Evolutionary conservation across 192 early-diverging fungal genomes (phyloP).

Genomic region (Phlyctochytrium planicorne): DNA sequence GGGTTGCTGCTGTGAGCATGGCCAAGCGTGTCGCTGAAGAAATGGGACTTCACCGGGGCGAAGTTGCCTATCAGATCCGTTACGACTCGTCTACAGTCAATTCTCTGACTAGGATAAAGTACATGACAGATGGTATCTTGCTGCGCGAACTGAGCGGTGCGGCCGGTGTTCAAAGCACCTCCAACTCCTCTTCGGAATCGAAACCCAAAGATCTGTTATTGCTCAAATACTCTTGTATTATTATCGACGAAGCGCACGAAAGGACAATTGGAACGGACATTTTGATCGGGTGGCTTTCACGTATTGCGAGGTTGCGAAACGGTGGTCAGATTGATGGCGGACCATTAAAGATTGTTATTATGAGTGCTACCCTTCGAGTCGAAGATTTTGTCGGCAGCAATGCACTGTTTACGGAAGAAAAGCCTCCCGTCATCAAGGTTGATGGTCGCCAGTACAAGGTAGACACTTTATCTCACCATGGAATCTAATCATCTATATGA

Average conservation of each 20-base stretch:
- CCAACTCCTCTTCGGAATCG: conserved; percentile 33
- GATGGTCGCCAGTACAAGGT: conserved; percentile 90
- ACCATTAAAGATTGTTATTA: conserved; percentile 93
- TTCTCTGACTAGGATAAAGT: conserved; percentile 84
- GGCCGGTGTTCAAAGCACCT: not conserved
- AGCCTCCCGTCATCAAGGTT: conserved; percentile 87
- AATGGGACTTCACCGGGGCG: conserved; percentile 65
- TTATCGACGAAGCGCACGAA: conserved; percentile 99
- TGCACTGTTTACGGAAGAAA: conserved; percentile 62
- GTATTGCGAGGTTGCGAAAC: conserved; percentile 80
- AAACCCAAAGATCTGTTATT: conserved; percentile 85
- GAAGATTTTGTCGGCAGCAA: conserved; percentile 91
- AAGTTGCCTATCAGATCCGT: conserved; percentile 82
- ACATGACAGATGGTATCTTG: conserved; percentile 99
- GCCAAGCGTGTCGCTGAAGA: conserved; percentile 91
- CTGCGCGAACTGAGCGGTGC: conserved; percentile 78
- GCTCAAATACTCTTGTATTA: conserved; percentile 91
- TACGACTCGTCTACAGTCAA: conserved; percentile 81
- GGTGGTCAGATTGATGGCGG: conserved; percentile 43
- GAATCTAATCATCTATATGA: not conserved
- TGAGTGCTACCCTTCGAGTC: conserved; percentile 97
- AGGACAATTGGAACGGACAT: conserved; percentile 97
- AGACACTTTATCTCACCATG: conserved; percentile 2
- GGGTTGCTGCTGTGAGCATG: conserved; percentile 97
- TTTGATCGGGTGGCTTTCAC: conserved; percentile 91